Base-by-base conservation (phyloP, 805 yeast genomes). In the Kodamaea leandrae region DNA sequence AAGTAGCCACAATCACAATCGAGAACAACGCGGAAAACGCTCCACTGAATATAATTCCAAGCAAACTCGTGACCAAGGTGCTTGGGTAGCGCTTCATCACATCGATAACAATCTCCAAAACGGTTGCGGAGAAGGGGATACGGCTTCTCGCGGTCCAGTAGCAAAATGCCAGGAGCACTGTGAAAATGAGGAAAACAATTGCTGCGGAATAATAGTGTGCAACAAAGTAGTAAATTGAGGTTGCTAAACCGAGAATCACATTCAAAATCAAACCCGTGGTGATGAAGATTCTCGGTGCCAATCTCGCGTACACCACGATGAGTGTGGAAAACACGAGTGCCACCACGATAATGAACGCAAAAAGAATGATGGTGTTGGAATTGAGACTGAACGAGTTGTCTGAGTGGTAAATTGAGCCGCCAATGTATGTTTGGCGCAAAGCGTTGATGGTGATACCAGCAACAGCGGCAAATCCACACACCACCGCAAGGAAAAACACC, bases 201-300 rank as follows among this genome's bases (percentile, higher is more conserved):
- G 88, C 96, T 0, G 95, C 91, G 4, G 91, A 81, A 69, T 82
- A 87, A 61, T 86, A 84, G 23, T 71, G 67, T 49, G 75, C 71
- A 1, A 73, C 80, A 52, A 89, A 72, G 55, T 84, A 86, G 61
- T 78, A 82, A 50, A 89, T 81, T 4, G 88, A 78, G 4, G 95
- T 81, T 13, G 85, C 96, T 19, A 87, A 52, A 3, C 91, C 87
- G 43, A 86, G 60, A 1, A 80, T 51, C 9, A 86, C 70, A 54
- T 86, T 86, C 36, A 82, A 63, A 23, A 85, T 68, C 48, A 88
- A 74, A 2, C 95, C 86, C 18, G 79, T 61, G 41, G 75, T 73
- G 50, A 88, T 85, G 60, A 88, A 88, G 41, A 72, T 64, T 38
- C 72, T 67, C 6, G 96, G 87, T 34, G 75, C 76, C 45, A 74